Conservation (phyloP, 1,139 yeast genomes). For the Petasospora fabianii region DNA sequence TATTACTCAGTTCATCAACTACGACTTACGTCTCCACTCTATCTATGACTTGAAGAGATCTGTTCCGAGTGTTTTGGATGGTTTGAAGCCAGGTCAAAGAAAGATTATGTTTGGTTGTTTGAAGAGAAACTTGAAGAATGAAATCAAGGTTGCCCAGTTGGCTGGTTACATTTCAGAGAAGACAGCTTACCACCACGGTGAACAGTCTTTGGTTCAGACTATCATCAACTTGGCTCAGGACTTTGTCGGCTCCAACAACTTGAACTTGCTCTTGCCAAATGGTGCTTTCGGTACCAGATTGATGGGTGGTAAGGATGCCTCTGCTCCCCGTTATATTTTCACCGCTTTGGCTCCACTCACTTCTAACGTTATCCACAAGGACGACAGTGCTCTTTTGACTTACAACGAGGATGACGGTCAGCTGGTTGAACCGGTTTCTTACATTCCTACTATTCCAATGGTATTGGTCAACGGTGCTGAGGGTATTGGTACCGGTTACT, state of each 20-base stretch:
- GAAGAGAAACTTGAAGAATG: constrained; percentile 70
- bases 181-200: constrained; percentile 97
- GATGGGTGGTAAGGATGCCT: constrained; percentile 96
- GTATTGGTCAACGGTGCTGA: constrained; percentile 91
- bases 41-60: constrained; percentile 97
- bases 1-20: constrained; percentile 89
- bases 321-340: constrained; percentile 97
- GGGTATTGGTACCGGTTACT: constrained; percentile 99
- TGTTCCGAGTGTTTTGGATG: constrained; percentile 91
- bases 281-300: constrained; percentile 98
- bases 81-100: constrained; percentile 96
- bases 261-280: constrained; percentile 80
- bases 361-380: constrained; percentile 67
- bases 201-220: constrained; percentile 79
- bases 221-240: constrained; percentile 94
- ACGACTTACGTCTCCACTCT: constrained; percentile 89
- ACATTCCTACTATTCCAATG: constrained; percentile 90
- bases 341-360: constrained; percentile 82
- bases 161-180: constrained; percentile 88
- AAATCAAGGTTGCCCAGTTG: constrained; percentile 86
- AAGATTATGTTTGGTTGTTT: constrained; percentile 88
- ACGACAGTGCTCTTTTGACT: constrained; percentile 73
- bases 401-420: constrained; percentile 92
- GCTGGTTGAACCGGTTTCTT: constrained; percentile 96
- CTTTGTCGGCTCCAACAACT: constrained; percentile 88